These are phyloP conservation scores for Phoenix dactylifera DNA, from an alignment of 176 grass and related monocot genomes.

Conservation along the genomic window DNA sequence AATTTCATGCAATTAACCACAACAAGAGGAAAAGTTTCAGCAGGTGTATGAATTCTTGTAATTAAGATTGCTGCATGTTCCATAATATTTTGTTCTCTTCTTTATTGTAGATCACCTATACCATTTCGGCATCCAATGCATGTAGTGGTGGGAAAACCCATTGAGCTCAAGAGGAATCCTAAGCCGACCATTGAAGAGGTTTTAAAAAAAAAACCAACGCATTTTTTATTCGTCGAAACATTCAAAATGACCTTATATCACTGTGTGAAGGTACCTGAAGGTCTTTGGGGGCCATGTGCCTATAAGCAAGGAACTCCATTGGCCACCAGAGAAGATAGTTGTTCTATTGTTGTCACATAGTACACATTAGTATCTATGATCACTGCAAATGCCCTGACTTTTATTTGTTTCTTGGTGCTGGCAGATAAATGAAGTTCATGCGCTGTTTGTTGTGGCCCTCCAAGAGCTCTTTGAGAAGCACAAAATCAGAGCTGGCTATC, in stretches of 20 bases:
- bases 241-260: too few relatives aligned
- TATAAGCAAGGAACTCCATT: too few relatives aligned
- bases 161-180: slow-evolving; percentile 55
- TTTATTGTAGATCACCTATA: slow-evolving; percentile 57
- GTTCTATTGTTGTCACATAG: too few relatives aligned
- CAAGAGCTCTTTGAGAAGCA: slow-evolving; percentile 71
- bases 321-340: too few relatives aligned
- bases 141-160: slow-evolving; percentile 73
- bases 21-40: background rate
- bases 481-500: slow-evolving; percentile 59
- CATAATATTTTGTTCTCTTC: background rate
- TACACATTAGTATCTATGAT: too few relatives aligned
- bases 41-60: background rate
- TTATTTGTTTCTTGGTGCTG: slow-evolving; percentile 11
- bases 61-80: background rate
- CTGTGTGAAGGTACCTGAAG: too few relatives aligned
- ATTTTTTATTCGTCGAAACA: too few relatives aligned
- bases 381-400: too few relatives aligned
- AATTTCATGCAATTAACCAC: too few relatives aligned
- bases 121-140: slow-evolving; percentile 69
- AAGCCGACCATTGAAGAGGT: slow-evolving; percentile 72
- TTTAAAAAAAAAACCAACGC: too few relatives aligned
- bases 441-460: slow-evolving; percentile 41
- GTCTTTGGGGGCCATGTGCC: too few relatives aligned
- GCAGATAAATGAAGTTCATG: slow-evolving; percentile 75